Base-by-base conservation (phyloP, 768 basidiomycete genomes). In the Xerocomellus dryophilus region DNA sequence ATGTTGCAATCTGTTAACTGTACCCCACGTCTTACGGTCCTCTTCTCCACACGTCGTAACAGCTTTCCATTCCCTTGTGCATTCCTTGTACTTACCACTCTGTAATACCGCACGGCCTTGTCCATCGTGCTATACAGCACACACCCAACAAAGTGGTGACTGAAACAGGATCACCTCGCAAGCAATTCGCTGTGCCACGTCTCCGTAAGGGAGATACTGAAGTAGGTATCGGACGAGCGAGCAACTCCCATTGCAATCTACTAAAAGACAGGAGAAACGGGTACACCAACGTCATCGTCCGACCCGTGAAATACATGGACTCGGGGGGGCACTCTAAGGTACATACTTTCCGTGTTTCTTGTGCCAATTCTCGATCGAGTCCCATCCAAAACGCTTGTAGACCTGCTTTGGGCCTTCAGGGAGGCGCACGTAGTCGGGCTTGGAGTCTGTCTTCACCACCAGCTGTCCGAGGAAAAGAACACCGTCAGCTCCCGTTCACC, bases 301-400 rank as follows among this genome's bases (percentile, higher is more conserved):
- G 29, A 10, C 29, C 29, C 29, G 29, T 29, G 29, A 29, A 29
- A 29, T 10, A 29, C 29, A 29, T 29, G 29, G 29, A 29, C 29
- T 29, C 29, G 10, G 2, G 4, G n/a, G 27, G 29, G 14, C 6
- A 38, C 7, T 14, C 38, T 34, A 62, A 11, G 59, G 55, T 11
- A 75, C 63, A 56, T 73, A 82, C 35, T 79, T 66, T 0, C 67
- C 64, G 41, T 83, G 68, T 53, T 76, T 75, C 71, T 77, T 81
- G 63, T 86, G 85, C 85, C 84, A 86, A 2, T 59, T 65, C 64
- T 85, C 83, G 42, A 86, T 59, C 2, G 82, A 79, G 14, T 76
- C 56, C 0, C 66, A 61, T 0, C 76, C 75, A 43, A 78, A 85
- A 9, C 62, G 59, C 10, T 77, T 54, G 58, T 81, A 80, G 1